Evolutionary conservation across 129 eudicot genomes (phyloP).

Genomic region (Flaveria bidentis): DNA sequence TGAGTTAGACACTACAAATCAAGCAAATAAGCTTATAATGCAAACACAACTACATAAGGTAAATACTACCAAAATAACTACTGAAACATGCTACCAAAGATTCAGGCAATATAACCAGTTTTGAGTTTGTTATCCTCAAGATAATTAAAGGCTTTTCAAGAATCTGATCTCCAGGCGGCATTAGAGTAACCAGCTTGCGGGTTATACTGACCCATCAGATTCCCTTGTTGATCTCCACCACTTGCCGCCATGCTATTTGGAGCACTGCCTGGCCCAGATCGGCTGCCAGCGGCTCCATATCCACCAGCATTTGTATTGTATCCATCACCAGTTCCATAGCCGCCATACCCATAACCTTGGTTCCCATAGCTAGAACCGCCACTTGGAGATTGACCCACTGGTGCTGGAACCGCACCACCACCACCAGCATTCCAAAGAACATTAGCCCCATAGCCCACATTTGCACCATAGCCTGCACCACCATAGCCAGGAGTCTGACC

Average conservation of each 20-base stretch:
- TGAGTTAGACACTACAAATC: slow-evolving; percentile 36
- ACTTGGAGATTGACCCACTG: slow-evolving; percentile 52
- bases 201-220: slow-evolving; percentile 42
- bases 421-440: slow-evolving; percentile 39
- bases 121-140: slow-evolving; percentile 17
- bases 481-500: slow-evolving; percentile 57
- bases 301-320: slow-evolving; percentile 40
- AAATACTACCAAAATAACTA: slow-evolving; percentile 30
- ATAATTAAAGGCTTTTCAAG: slow-evolving; percentile 26
- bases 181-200: slow-evolving; percentile 51
- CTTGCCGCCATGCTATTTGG: slow-evolving; percentile 41
- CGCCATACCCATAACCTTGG: slow-evolving; percentile 53
- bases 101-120: slow-evolving; percentile 46
- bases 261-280: slow-evolving; percentile 38
- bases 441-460: slow-evolving; percentile 45
- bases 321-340: slow-evolving; percentile 46
- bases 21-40: slow-evolving; percentile 37
- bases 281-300: slow-evolving; percentile 43
- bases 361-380: slow-evolving; percentile 50
- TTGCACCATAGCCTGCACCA: slow-evolving; percentile 40
- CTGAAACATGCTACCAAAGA: slow-evolving; percentile 38
- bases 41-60: slow-evolving; percentile 31
- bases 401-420: slow-evolving; percentile 43
- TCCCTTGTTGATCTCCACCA: slow-evolving; percentile 42
- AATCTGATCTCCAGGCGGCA: slow-evolving; percentile 40